phyloP scores from a whole-genome alignment of 495 filamentous ascomycete genomes.

The Cairneyella variabilis region DNA sequence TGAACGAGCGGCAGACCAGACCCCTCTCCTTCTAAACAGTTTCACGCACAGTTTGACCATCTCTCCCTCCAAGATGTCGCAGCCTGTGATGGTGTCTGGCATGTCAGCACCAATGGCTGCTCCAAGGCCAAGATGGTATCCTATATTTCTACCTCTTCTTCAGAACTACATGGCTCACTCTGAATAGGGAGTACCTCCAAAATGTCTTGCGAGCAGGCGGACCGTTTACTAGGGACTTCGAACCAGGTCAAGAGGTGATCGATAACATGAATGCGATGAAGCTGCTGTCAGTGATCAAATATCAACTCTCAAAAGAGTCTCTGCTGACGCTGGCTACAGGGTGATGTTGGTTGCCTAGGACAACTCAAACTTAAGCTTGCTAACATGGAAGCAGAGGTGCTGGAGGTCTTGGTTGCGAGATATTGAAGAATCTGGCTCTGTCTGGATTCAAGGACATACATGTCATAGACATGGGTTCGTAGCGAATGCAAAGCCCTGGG shows the following conservation, averaged over 20 bases:
- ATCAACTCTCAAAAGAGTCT: neutral
- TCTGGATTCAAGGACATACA: slow-evolving; percentile 97
- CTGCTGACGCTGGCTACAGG: slow-evolving; percentile 12
- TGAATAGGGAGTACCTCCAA: slow-evolving; percentile 81
- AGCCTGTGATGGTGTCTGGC: slow-evolving; percentile 29
- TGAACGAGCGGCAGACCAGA: neutral
- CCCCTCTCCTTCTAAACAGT: neutral
- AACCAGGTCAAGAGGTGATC: slow-evolving; percentile 59
- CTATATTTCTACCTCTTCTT: no score
- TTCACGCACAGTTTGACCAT: no score
- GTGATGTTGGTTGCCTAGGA: slow-evolving; percentile 27
- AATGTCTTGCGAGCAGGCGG: slow-evolving; percentile 70
- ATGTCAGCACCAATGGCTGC: neutral
- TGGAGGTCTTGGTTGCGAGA: slow-evolving; percentile 93
- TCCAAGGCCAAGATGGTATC: neutral
- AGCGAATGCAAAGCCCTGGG: neutral
- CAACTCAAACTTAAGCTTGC: neutral
- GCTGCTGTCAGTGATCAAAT: slow-evolving; percentile 56
- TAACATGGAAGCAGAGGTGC: slow-evolving; percentile 62
- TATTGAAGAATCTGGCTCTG: slow-evolving; percentile 92
- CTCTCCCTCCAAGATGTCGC: slow-evolving; percentile 22
- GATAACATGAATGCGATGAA: slow-evolving; percentile 59
- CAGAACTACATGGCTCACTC: no score
- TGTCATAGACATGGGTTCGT: slow-evolving; percentile 94
- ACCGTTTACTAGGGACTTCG: slow-evolving; percentile 72